Base-by-base conservation (phyloP, 768 basidiomycete genomes). In the Auricularia sp. region DNA sequence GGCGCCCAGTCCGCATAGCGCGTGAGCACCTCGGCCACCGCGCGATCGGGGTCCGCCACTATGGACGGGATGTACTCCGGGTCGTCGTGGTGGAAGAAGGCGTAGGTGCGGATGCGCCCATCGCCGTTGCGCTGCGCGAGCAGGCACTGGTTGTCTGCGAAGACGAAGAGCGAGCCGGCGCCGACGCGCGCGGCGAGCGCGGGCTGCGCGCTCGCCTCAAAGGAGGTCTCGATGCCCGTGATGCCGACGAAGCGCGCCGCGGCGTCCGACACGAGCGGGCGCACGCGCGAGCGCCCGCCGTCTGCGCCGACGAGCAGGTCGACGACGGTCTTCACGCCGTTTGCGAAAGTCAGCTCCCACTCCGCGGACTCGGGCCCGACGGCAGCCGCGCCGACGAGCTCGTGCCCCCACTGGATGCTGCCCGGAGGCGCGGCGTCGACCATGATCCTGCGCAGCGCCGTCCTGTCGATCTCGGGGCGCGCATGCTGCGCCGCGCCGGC, bases 281-380 rank as follows among this genome's bases (percentile, higher is more conserved):
- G 70, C 14, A 69, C 66, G 62, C 65, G 59, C 5, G 72, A 72
- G 65, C 67, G 73, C 3, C 72, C 66, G 3, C 73, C 73, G 56
- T 74, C 73, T 3, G 72, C 72, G 13, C 73, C 73, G 8, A 74
- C 61, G 29, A 74, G 54, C 56, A 69, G 47, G 47, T 51, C 47
- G 47, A 51, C 47, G 21, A 21, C 21, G 14, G 47, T 51, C 47
- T 18, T 51, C 5, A 13, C 16, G 10, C 47, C 47, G 47, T 51
- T 51, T 3, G 47, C 47, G 16, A 51, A 51, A 1, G 47, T 21
- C 18, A 51, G 47, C 47, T 51, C 47, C 47, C 47, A 51, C 21
- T 51, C 16, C 8, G 8, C 47, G 11, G 8, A 13, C 16, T 18
- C 21, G 24, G 24, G 24, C 24, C 29, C 29, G 29, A 29, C 18